Base-by-base conservation (phyloP, 2,329 filamentous ascomycete genomes). In the Fusarium sp. region DNA sequence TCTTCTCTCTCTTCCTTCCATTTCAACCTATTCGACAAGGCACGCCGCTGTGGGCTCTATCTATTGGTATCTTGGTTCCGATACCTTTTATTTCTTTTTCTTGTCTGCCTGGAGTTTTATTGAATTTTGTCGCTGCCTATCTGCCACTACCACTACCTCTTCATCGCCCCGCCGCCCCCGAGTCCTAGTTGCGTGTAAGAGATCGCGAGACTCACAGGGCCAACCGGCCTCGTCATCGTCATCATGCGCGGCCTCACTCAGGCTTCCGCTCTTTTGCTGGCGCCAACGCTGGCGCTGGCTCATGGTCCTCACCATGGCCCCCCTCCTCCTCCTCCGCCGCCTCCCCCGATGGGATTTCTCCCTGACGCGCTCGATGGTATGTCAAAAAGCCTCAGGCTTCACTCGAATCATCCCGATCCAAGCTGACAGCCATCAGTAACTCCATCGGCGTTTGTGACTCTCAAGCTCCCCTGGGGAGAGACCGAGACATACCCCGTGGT, bases 231-330 rank as follows among this genome's bases (percentile, higher is more conserved):
- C n/a, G n/a, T n/a, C n/a, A 61, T 64, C 58, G 54, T 62, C 60
- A 70, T 53, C 34, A 78, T 78, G 76, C 75, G 75, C 63, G 71
- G 76, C 73, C 67, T 77, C 46, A 57, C 60, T 59, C 67, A 75
- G 75, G 74, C 76, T 73, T 74, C 74, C 28, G 74, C 68, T 44
- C 57, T 73, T 28, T 43, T 77, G 72, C 70, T 77, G 60, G 70
- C 66, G 57, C 73, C 71, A 23, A 68, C 68, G 53, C 52, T 75
- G 70, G 71, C 60, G 63, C 37, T 70, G 54, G 67, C 66, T 39
- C 66, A 70, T 70, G 66, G 67, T n/a, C 66, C 62, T 70, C 67
- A 56, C 30, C 66, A 23, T 46, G n/a, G n/a, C n/a, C n/a, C n/a
- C n/a, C 66, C 48, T 51, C 66, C 65, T 12, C 51, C 43, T 43